Percentiles rank a stretch among this genome's conserved stretches.
Conservation (phyloP, 371 early-diverging fungal species). For the Blyttiomyces sp. region DNA sequence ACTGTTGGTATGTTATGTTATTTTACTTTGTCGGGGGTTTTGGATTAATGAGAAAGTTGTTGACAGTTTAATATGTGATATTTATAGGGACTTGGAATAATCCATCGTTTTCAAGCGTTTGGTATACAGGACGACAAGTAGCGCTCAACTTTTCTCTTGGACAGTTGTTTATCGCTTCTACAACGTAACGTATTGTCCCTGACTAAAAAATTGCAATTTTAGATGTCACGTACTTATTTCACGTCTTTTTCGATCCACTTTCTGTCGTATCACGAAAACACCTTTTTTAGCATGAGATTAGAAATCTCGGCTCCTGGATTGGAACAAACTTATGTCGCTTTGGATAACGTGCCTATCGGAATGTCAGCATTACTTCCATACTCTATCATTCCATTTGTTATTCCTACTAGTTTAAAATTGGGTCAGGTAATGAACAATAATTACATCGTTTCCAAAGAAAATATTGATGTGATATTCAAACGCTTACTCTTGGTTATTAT, state of each 20-base stretch:
- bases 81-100: slow-evolving; percentile 5
- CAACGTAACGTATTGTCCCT: neutral
- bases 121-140: slow-evolving; percentile 11
- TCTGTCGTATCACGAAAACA: neutral
- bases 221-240: neutral
- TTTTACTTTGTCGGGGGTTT: neutral
- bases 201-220: neutral
- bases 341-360: neutral
- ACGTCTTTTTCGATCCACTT: neutral
- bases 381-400: neutral
- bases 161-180: neutral
- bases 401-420: neutral
- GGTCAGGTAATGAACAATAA: neutral
- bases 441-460: neutral
- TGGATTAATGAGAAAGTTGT: neutral
- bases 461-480: too few species aligned
- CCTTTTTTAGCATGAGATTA: neutral
- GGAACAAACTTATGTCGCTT: neutral
- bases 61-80: neutral
- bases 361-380: neutral
- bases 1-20: neutral
- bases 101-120: neutral
- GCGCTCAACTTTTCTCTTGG: slow-evolving; percentile 10
- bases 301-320: neutral
- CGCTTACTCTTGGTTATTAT: too few species aligned